Base-by-base conservation (phyloP, 2,329 filamentous ascomycete species). In the Monosporascus sp. region DNA sequence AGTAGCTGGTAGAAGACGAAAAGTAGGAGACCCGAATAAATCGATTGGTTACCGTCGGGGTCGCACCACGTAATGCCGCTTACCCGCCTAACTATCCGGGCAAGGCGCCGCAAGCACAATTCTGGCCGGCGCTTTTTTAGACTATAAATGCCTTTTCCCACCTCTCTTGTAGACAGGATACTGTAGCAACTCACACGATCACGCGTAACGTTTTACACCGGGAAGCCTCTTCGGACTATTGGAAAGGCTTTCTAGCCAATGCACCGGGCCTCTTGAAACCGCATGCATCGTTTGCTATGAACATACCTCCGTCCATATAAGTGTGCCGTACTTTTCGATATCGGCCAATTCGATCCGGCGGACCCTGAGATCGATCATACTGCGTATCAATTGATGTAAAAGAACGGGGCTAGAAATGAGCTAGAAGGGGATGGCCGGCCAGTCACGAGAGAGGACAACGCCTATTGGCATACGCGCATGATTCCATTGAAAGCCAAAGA, bases 11-110 rank as follows among this genome's bases (percentile, higher is more conserved):
- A 34, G 11, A 34, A 1, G 11, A 34, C 9, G 31, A 31, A 31
- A 11, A 40, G n/a, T 16, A 24, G 41, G 17, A 20, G n/a, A 44
- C 3, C 11, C 20, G 41, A 22, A 20, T 9, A 7, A 44, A 44
- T 19, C 20, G 14, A 44, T 44, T 44, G 41, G 41, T 26, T 24
- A 44, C 11, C 22, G 20, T 46, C 26, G 17, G 43, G 20, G 24
- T 46, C 5, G 43, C 43, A 44, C 41, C 6, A 20, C 38, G 17
- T 41, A n/a, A 17, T 16, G 19, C 19, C 17, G 38, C 17, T 45
- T 49, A 31, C 38, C 37, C 26, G 24, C 45, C 46, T 49, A 26
- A 45, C 46, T 22, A 52, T 49, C n/a, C 36, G 36, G 51, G 51
- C 24, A 37, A 49, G 41, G 51, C 45, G 51, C 51, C 46, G 50